A percentile compares a stretch with the other conserved stretches of the same genome.
Conservation (phyloP, 2,329 filamentous ascomycete genomes). For the Xylaria sp. region DNA sequence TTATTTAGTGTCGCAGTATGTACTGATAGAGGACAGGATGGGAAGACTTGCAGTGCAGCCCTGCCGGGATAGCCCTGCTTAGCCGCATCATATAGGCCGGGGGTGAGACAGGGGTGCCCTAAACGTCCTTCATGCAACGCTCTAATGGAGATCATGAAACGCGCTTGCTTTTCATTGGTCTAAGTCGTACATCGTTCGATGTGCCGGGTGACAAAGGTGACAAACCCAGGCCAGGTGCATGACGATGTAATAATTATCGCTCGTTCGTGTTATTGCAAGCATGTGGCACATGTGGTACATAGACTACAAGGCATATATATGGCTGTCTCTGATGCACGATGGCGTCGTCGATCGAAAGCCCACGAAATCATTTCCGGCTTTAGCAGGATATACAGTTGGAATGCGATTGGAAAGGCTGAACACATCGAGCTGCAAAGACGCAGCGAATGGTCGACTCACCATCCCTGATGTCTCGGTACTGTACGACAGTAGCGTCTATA, state of each 20-base stretch:
- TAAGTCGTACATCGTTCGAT: conserved; percentile 29
- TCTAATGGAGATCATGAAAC: conserved; percentile 41
- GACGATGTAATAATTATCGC: conserved; percentile 30
- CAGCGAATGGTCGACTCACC: conserved; percentile 7
- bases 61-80: conserved; percentile 41
- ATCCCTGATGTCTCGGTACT: conserved; percentile 2
- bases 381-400: background rate
- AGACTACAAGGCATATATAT: background rate
- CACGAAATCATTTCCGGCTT: background rate
- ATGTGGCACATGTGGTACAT: conserved; percentile 4
- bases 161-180: conserved; percentile 36
- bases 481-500: background rate
- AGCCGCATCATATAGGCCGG: conserved; percentile 41
- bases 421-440: background rate
- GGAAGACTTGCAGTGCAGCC: conserved; percentile 38
- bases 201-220: conserved; percentile 7
- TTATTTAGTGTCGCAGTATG: conserved; percentile 19
- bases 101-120: conserved; percentile 41
- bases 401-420: background rate
- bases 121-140: conserved; percentile 39
- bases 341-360: conserved; percentile 5
- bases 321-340: conserved; percentile 8
- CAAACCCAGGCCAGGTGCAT: conserved; percentile 15
- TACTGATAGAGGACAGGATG: conserved; percentile 28
- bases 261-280: conserved; percentile 23